phyloP scores from a whole-genome alignment of 2,329 filamentous ascomycete species.

The Fusarium clavum region DNA sequence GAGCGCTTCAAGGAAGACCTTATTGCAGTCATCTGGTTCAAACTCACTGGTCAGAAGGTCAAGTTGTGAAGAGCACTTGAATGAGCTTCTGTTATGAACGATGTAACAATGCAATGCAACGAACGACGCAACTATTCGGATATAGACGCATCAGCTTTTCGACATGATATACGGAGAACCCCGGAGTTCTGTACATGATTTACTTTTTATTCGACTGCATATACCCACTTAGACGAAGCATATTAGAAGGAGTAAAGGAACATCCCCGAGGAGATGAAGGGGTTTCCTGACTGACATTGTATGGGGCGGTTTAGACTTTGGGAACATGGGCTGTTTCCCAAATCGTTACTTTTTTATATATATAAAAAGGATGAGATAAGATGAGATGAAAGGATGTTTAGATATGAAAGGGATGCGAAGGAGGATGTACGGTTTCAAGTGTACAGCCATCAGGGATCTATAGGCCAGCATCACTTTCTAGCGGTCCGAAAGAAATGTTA shows the following conservation, averaged over 20 bases:
- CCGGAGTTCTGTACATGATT: slow-evolving; percentile 39
- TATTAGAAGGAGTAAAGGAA: slow-evolving; percentile 30
- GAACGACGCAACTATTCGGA: slow-evolving; percentile 4
- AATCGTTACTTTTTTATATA: neutral
- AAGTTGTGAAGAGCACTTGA: slow-evolving; percentile 58
- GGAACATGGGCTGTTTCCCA: neutral
- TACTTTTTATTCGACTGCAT: slow-evolving; percentile 30
- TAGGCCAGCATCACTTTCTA: slow-evolving; percentile 1
- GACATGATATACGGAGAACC: slow-evolving; percentile 29
- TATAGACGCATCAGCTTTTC: slow-evolving; percentile 19
- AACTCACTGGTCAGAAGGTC: slow-evolving; percentile 70
- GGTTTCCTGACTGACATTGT: neutral
- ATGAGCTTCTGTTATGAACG: slow-evolving; percentile 1
- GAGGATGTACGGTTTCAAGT: slow-evolving; percentile 32
- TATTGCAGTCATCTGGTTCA: slow-evolving; percentile 70
- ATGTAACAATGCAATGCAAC: neutral
- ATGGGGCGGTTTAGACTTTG: slow-evolving; percentile 8
- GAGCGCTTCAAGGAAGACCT: slow-evolving; percentile 78
- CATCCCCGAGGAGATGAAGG: slow-evolving; percentile 5
- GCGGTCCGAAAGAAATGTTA: slow-evolving; percentile 12
- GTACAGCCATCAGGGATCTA: slow-evolving; percentile 3
- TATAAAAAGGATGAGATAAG: neutral
- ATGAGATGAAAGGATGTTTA: slow-evolving; percentile 25
- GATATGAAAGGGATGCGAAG: slow-evolving; percentile 19
- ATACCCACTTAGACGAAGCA: slow-evolving; percentile 42